These are phyloP conservation scores for Candida fluviatilis DNA, from an alignment of 805 yeast genomes.

Conservation along the genomic window DNA sequence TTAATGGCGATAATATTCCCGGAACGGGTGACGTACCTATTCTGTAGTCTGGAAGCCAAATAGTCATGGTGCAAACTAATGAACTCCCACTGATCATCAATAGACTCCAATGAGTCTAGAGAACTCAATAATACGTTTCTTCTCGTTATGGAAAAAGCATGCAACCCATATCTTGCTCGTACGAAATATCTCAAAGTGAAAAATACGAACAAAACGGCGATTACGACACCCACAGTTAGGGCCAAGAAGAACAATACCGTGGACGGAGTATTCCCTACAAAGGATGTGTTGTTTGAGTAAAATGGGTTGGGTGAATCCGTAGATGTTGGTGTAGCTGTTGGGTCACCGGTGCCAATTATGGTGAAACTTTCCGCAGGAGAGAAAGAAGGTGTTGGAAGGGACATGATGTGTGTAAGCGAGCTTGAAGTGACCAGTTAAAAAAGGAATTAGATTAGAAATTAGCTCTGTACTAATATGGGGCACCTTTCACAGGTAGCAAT, in stretches of 20 bases:
- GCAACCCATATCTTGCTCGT: conserved; percentile 53
- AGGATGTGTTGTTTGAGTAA: conserved; percentile 16
- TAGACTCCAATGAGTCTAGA: neutral
- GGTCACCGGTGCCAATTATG: too few relatives aligned
- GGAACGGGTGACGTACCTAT: neutral
- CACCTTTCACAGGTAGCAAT: too few relatives aligned
- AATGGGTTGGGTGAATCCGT: conserved; percentile 53
- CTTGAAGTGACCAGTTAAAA: too few relatives aligned
- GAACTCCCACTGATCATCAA: conserved; percentile 3
- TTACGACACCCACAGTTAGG: conserved; percentile 55
- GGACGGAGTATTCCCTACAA: conserved; percentile 51
- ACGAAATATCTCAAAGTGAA: conserved; percentile 60
- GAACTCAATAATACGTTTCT: conserved; percentile 17
- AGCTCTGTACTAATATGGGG: too few relatives aligned
- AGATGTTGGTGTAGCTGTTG: neutral
- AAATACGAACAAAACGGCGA: conserved; percentile 53
- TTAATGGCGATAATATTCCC: conserved; percentile 1
- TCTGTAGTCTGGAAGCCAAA: neutral
- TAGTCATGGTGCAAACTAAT: conserved; percentile 2
- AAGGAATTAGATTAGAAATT: too few relatives aligned
- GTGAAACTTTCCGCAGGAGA: too few relatives aligned
- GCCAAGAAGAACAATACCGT: conserved; percentile 63
- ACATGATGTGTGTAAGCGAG: too few relatives aligned
- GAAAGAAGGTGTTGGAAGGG: too few relatives aligned
- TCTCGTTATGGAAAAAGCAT: conserved; percentile 34